Base-by-base conservation (phyloP, 164 flowering plant genomes). In the Liriodendron chinense region DNA sequence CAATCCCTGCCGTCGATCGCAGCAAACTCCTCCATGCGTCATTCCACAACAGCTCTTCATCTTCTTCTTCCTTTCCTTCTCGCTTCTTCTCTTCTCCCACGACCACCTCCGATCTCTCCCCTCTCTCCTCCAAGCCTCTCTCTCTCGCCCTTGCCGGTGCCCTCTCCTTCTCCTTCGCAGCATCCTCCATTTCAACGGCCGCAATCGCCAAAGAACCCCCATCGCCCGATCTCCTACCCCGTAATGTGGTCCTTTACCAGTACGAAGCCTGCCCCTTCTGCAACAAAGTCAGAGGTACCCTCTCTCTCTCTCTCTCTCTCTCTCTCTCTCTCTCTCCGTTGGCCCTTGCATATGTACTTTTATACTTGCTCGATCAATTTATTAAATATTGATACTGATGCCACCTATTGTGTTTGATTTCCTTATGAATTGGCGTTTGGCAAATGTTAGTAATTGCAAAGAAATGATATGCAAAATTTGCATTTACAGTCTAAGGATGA, bases 201-300 rank as follows among this genome's bases (percentile, higher is more conserved):
- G 79, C 72, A 16, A 79, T 82, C 48, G 97, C 98, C 26, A 90
- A 90, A 69, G 94, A 89, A 83, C 85, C 83, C 9, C 82, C 74
- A 7, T 72, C 83, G 25, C 25, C 81, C 0, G 82, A 84, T 47
- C 72, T 82, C n/a, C 70, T 78, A 2, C 92, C 92, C 12, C 85
- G 90, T 50, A 93, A 95, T 8, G 94, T 95, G 48, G 93, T 95
- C 47, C 91, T 95, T 21, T 95, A 93, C 76, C 99, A 96, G 89
- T 96, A 92, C 75, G 99, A 96, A 77, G 99, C 99, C 71, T 96
- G 99, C 80, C 99, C 98, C 34, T 96, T 94, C 79, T 96, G 99
- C 84, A 96, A 96, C 83, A 92, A 96, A 80, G 96, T 96, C 69
- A 96, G 88, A 89, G 96, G 98, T 94, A 21, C 18, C 14, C 2